Percentiles rank a stretch among this genome's conserved stretches.
These are phyloP conservation scores for Penicillium sp. DNA, from an alignment of 2,329 filamentous ascomycete genomes.

Conservation along the genomic window DNA sequence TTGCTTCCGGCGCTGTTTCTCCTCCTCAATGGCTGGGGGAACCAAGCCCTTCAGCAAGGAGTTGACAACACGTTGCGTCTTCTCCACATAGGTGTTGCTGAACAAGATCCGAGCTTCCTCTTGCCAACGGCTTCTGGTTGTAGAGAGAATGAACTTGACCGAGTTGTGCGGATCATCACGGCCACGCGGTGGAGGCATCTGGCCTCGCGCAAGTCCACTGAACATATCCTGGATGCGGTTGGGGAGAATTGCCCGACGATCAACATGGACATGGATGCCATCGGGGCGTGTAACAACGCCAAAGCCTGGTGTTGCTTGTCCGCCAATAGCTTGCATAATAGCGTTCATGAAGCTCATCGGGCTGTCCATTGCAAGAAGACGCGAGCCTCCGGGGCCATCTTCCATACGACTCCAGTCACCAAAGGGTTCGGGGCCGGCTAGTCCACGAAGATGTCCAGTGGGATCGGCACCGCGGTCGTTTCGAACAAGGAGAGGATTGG, in stretches of 20 bases:
- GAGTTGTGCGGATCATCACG: constrained; percentile 61
- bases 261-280: constrained; percentile 55
- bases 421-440: constrained; percentile 41
- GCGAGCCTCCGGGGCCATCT: constrained; percentile 44
- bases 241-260: constrained; percentile 51
- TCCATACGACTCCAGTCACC: constrained; percentile 53
- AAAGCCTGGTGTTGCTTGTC: constrained; percentile 44
- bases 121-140: constrained; percentile 76
- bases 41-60: constrained; percentile 71
- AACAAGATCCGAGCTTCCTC: constrained; percentile 89
- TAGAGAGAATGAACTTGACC: constrained; percentile 68
- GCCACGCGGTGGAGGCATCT: constrained; percentile 33
- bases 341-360: constrained; percentile 59
- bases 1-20: constrained; percentile 66
- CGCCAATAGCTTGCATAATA: constrained; percentile 54
- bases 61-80: constrained; percentile 64
- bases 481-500: constrained; percentile 81
- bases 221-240: constrained; percentile 54
- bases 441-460: constrained; percentile 35
- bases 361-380: constrained; percentile 47
- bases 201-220: constrained; percentile 31
- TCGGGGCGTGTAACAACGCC: constrained; percentile 47
- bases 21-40: constrained; percentile 78
- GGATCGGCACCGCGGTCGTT: constrained; percentile 37
- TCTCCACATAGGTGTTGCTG: constrained; percentile 65